These are phyloP conservation scores for Aureobasidium mangrovei DNA, from an alignment of 2,329 filamentous ascomycete species.

Conservation along the genomic window DNA sequence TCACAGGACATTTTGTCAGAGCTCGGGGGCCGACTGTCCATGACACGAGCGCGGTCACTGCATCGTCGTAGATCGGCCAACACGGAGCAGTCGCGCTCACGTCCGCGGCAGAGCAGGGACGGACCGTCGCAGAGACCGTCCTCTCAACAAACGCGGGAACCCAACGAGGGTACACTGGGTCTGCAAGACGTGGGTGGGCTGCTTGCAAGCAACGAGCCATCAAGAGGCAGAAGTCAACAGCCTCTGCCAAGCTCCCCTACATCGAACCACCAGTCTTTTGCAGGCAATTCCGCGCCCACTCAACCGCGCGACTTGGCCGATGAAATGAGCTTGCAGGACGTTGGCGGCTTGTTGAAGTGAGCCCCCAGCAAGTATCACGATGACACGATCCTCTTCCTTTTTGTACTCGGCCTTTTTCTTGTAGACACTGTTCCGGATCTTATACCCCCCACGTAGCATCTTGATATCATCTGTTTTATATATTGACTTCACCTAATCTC, in stretches of 20 bases:
- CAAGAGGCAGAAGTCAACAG: background rate
- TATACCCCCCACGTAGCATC: no score
- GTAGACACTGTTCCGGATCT: no score
- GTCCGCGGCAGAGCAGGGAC: background rate
- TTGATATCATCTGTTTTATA: no score
- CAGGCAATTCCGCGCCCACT: background rate
- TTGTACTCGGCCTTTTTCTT: no score
- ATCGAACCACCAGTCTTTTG: no score
- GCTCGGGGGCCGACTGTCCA: background rate
- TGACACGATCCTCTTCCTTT: no score
- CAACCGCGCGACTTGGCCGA: constrained; percentile 23
- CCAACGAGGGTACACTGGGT: background rate
- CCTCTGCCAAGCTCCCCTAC: no score
- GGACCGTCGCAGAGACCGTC: background rate
- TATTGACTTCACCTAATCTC: no score
- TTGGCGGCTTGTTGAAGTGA: constrained; percentile 23
- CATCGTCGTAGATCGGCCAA: background rate
- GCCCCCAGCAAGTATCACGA: no score
- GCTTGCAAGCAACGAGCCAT: background rate
- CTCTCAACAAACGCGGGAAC: background rate
- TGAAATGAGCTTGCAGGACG: constrained; percentile 25
- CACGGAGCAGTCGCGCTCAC: background rate
- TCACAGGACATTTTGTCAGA: constrained; percentile 15
- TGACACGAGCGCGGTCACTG: background rate
- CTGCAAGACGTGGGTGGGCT: background rate